Base-by-base conservation (phyloP, 108 stramenopile species). In the Nitzschia sp. region DNA sequence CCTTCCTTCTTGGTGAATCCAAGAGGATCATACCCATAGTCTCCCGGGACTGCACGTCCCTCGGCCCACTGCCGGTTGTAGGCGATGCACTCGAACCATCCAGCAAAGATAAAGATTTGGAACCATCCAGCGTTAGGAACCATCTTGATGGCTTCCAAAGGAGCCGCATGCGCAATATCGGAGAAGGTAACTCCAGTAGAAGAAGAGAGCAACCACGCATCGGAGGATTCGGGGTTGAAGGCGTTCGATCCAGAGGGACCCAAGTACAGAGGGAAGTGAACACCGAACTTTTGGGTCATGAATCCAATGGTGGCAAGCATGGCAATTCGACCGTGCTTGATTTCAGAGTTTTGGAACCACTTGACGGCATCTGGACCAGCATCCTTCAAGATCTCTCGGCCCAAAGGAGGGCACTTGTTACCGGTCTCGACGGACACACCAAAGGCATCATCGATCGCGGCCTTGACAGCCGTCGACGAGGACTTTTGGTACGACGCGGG, bases 1-100 rank as follows among this genome's bases (percentile, higher is more conserved):
- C 82, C 86, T 24, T 77, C 77, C 54, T 81, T 72, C 75, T 90
- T 87, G 59, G 89, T 87, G 82, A 87, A 87, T 34, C 89, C 89
- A 70, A 90, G 86, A 61, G 89, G 89, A 74, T 90, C 89, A 68
- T 87, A 90, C 61, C 86, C 89, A 55, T 82, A 90, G 70, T 87
- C 78, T 66, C 86, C 86, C 19, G 88, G 88, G 61, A 90, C 74
- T 32, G 64, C 73, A 27, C 72, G 70, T 53, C 72, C 81, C 36
- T 85, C 73, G 34, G 54, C 64, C 82, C 83, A 86, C 65, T 87
- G 86, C 38, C 86, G 79, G 54, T 85, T 74, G 80, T 81, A 87
- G 29, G 82, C 86, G 69, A 81, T 73, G 54, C 67, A 81, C 69
- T 90, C 86, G 59, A 87, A 87, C 72, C 81, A 81, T 45, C 85